A percentile compares a stretch with the other conserved stretches of the same genome.
phyloP scores from a whole-genome alignment of 2,329 filamentous ascomycete genomes.

The Xylaria sp. region DNA sequence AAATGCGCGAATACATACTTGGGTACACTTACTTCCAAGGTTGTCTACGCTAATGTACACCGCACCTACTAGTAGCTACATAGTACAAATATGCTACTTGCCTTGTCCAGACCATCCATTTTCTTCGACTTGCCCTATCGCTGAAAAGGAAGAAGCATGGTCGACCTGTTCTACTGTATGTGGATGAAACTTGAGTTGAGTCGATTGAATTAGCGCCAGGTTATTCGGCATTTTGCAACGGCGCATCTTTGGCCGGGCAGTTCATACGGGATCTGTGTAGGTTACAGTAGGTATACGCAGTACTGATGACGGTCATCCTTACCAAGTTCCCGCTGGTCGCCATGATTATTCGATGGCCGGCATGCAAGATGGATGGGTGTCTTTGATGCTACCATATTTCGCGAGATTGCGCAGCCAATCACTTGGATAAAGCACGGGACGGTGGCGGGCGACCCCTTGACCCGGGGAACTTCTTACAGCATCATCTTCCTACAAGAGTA shows the following conservation, averaged over 20 bases:
- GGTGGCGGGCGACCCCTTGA: conserved; percentile 23
- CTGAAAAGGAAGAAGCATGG: conserved; percentile 7
- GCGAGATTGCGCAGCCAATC: conserved; percentile 39
- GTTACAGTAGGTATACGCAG: conserved; percentile 22
- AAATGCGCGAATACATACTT: conserved; percentile 30
- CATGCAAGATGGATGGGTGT: conserved; percentile 36
- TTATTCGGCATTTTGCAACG: conserved; percentile 40
- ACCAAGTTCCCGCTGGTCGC: conserved; percentile 43
- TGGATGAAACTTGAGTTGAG: conserved; percentile 18
- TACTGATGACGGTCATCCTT: conserved; percentile 34
- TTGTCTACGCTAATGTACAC: conserved; percentile 44
- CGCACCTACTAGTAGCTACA: conserved; percentile 35
- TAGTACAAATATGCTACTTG: conserved; percentile 11
- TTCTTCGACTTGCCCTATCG: conserved; percentile 35
- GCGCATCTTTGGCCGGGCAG: conserved; percentile 30
- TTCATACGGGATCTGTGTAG: neutral
- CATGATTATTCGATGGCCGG: conserved; percentile 40
- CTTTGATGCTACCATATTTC: conserved; percentile 33
- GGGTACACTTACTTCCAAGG: no score
- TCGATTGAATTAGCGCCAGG: conserved; percentile 38
- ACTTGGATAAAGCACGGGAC: conserved; percentile 33
- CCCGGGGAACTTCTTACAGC: conserved; percentile 5
- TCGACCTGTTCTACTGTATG: neutral
- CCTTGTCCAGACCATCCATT: conserved; percentile 6
- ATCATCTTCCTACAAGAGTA: conserved; percentile 13